A percentile compares a stretch with the other conserved stretches of the same genome.
Evolutionary conservation across 164 flowering plant genomes (phyloP).

Genomic region (Buxus sempervirens): DNA sequence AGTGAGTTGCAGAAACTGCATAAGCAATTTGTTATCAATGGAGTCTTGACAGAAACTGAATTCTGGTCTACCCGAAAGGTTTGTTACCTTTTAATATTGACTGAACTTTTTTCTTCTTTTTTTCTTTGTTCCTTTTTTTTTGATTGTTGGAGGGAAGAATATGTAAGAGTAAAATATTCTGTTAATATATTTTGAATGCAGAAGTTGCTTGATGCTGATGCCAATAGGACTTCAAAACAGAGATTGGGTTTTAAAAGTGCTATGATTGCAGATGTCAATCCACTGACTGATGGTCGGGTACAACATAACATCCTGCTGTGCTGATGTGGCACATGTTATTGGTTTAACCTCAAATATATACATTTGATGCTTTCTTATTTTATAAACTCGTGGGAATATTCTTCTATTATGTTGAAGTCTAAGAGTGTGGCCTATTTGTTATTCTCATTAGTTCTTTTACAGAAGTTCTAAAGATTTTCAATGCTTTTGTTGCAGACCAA

Average conservation of each 20-base stretch:
- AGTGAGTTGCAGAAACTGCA: constrained; percentile 96
- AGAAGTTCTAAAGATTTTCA: constrained; percentile 5
- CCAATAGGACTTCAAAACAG: constrained; percentile 50
- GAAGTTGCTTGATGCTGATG: constrained; percentile 63
- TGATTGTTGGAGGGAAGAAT: neutral
- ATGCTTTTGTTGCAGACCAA: constrained; percentile 54
- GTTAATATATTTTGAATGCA: constrained; percentile 29
- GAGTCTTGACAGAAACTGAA: constrained; percentile 80
- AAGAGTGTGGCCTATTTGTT: neutral
- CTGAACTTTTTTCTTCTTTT: neutral
- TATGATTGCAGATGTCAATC: constrained; percentile 77
- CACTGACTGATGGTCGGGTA: constrained; percentile 91
- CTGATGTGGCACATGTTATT: neutral
- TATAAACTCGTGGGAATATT: too few relatives aligned
- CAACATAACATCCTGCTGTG: constrained; percentile 2
- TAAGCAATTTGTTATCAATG: constrained; percentile 71
- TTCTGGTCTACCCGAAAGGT: constrained; percentile 98
- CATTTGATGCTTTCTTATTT: neutral
- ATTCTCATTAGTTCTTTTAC: neutral
- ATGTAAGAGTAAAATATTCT: neutral
- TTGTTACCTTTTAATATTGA: neutral
- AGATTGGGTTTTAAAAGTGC: constrained; percentile 79
- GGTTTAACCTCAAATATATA: neutral
- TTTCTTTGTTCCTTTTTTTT: too few relatives aligned
- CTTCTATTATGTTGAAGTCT: neutral